Base-by-base conservation (phyloP, 495 filamentous ascomycete genomes). In the Penicillium mononematosum region DNA sequence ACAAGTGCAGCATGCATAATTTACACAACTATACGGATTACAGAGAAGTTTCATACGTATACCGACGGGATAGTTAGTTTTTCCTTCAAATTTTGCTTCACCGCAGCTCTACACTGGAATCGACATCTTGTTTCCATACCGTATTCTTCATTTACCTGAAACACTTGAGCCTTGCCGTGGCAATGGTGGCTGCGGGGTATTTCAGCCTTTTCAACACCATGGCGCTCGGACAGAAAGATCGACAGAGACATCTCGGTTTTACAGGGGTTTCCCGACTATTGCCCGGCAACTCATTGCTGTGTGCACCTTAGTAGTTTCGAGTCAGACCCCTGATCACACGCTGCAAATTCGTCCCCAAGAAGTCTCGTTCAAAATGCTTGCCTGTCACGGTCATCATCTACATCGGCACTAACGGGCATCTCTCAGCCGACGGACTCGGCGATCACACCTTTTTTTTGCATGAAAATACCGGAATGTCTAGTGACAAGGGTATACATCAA, bases 341-440 rank as follows among this genome's bases (percentile, higher is more conserved):
- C 4, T 44, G 5, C 49, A 57, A 31, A 31, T 66, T 25, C 63
- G 65, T n/a, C 14, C 63, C 65, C 11, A 44, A 38, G 0, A 4
- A 38, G 70, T 1, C 50, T 79, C 43, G 72, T 70, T 4, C 73
- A 68, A 67, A 73, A 62, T 16, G 14, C 54, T 0, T 55, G 6
- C 61, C 61, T 2, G 42, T 65, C 14, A 56, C 61, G 1, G 56
- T 66, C 16, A 57, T 70, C 67, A 0, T 63, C 62, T 31, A 31
- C 29, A 11, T 31, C 29, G 9, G 9, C 29, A 31, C 29, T 10
- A 31, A 31, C 11, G 56, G 79, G 7, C 70, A 76, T 3, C 48
- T 78, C 1, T 52, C 59, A 0, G 65, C 74, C 1, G 80, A 75
- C 41, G 45, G 66, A 2, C 71, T 82, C 0, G 79, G 78, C 1